Conservation (phyloP, 805 yeast species). For the Schizosaccharomyces japonicus region DNA sequence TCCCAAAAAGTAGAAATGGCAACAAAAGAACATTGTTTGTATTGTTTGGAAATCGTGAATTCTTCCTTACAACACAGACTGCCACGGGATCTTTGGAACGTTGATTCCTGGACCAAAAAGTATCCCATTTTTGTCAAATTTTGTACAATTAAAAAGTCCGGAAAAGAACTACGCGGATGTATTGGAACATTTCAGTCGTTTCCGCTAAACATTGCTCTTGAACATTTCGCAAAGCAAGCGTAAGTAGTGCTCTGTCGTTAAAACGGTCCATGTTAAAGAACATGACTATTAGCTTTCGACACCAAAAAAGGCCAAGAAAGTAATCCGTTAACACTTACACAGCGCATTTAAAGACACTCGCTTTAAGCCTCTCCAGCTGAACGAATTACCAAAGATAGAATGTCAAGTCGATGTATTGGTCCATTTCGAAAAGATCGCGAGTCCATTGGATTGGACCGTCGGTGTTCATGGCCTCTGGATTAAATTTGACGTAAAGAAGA, state of each 20-base stretch:
- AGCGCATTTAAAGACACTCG: slow-evolving; percentile 58
- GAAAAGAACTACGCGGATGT: neutral
- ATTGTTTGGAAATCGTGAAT: neutral
- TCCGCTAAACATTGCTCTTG: neutral
- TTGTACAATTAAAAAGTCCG: neutral
- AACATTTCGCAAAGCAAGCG: neutral
- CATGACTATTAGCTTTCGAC: neutral
- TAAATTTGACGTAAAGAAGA: slow-evolving; percentile 21
- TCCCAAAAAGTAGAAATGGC: neutral
- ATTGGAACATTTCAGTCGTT: neutral
- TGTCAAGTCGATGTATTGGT: slow-evolving; percentile 19
- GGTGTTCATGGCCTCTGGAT: slow-evolving; percentile 67
- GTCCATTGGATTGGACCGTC: slow-evolving; percentile 48
- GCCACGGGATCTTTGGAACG: neutral
- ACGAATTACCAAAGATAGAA: slow-evolving; percentile 31
- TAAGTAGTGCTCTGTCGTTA: neutral
- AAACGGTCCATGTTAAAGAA: neutral
- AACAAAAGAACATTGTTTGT: neutral
- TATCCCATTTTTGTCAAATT: neutral
- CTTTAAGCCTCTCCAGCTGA: slow-evolving; percentile 34
- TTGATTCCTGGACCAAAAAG: neutral
- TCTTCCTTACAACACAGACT: neutral
- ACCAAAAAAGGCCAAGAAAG: neutral
- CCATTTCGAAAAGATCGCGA: slow-evolving; percentile 25
- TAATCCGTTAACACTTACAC: neutral